phyloP scores from a whole-genome alignment of 2,329 filamentous ascomycete species.

The Xenosphaeropsis pyriputrescens region DNA sequence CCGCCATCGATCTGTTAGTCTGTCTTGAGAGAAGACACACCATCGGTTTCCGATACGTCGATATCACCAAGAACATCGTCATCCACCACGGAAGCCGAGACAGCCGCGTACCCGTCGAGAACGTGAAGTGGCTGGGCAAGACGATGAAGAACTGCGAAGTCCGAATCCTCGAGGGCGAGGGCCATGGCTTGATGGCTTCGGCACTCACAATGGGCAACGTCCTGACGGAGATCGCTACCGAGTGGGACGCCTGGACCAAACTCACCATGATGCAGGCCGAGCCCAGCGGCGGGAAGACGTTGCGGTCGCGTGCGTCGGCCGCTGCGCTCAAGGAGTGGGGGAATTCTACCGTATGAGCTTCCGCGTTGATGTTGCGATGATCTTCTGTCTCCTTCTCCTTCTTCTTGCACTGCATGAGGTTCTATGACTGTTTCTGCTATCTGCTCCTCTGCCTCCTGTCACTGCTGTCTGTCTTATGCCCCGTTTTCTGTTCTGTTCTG shows the following conservation, averaged over 20 bases:
- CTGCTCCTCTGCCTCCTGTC: no score
- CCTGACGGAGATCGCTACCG: constrained; percentile 84
- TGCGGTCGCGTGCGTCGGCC: no score
- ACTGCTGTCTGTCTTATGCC: no score
- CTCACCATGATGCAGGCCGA: constrained; percentile 23
- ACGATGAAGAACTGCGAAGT: constrained; percentile 91
- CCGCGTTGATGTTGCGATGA: no score
- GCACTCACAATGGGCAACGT: constrained; percentile 86
- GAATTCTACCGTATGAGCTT: no score
- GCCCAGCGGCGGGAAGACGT: no score
- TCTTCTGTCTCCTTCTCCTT: no score
- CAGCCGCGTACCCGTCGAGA: constrained; percentile 83
- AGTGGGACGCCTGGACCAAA: constrained; percentile 81
- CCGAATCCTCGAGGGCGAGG: constrained; percentile 76
- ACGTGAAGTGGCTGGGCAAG: constrained; percentile 87
- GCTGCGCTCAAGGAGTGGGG: no score
- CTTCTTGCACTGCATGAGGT: no score
- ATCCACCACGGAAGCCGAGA: constrained; percentile 92
- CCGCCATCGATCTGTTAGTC: constrained; percentile 81
- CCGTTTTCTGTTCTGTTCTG: no score
- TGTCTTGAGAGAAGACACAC: constrained; percentile 83
- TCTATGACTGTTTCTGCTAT: no score
- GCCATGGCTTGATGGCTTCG: constrained; percentile 91
- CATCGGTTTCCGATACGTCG: constrained; percentile 93
- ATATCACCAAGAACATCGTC: constrained; percentile 80